These are phyloP conservation scores for Pichia sp. DNA, from an alignment of 1,139 yeast genomes.

Conservation along the genomic window DNA sequence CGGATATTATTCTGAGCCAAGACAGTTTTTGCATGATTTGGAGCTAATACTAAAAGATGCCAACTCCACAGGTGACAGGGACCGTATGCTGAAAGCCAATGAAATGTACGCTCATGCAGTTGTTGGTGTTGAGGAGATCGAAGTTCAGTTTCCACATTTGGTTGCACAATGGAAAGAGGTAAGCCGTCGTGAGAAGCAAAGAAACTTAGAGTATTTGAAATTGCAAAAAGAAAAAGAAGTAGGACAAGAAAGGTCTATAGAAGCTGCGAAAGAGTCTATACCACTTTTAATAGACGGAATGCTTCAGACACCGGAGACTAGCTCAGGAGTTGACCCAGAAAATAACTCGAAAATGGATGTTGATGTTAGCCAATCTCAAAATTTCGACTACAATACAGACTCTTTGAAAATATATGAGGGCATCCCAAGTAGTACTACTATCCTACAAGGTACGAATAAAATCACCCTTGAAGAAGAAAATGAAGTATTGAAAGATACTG, in stretches of 20 bases:
- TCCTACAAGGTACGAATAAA: neutral
- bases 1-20: slow-evolving; percentile 91
- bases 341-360: too few species aligned
- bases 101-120: slow-evolving; percentile 97
- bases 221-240: slow-evolving; percentile 9
- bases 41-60: slow-evolving; percentile 82
- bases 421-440: neutral
- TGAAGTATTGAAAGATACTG: slow-evolving; percentile 3
- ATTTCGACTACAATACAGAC: neutral
- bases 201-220: slow-evolving; percentile 44
- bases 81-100: slow-evolving; percentile 79
- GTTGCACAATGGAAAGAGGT: slow-evolving; percentile 72
- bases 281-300: neutral
- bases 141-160: slow-evolving; percentile 59
- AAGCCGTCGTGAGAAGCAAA: slow-evolving; percentile 60
- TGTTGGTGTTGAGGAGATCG: slow-evolving; percentile 89
- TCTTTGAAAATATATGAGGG: neutral
- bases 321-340: neutral
- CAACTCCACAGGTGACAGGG: slow-evolving; percentile 72
- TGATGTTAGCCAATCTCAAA: neutral
- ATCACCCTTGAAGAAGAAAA: slow-evolving; percentile 5
- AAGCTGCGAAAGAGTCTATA: neutral
- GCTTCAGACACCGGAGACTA: neutral
- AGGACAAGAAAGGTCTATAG: slow-evolving; percentile 7
- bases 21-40: slow-evolving; percentile 79